Evolutionary conservation across 2,329 filamentous ascomycete species (phyloP), one percentile per base, ranked within the genome.

Genomic region (Aspergillus neoniger): DNA sequence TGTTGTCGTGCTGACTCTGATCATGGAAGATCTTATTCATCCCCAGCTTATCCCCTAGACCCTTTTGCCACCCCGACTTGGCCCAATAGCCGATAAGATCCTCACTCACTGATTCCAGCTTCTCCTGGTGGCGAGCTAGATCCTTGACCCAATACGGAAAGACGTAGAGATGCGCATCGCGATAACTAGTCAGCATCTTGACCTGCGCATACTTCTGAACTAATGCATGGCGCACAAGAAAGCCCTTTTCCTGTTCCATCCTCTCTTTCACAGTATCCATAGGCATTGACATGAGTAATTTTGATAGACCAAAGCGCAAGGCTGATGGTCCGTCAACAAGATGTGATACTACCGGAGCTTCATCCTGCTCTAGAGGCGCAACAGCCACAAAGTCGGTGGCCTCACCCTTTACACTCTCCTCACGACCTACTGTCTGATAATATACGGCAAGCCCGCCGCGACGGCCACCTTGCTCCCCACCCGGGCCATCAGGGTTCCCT

Each of bases 61-160:
- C 91, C 3, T 85, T 82, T 75, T 98, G 93, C 95, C 95, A 99
- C 57, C 88, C 88, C 0, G 94, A 88, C 75, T 98, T 98, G 36
- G 93, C 91, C 92, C 93, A 96, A 90, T 91, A 96, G 6, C 93
- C 92, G 15, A 98, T 82, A 5, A 97, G 87, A 70, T 98, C 94
- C 74, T 98, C 94, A 32, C 90, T 91, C 51, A 99, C 88, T 58
- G 89, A 96, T 69, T 96, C 91, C 64, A 99, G 86, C 10, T 85
- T 87, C 30, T 93, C 89, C 69, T 97, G 96, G 63, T 84, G 82
- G 60, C 86, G 85, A 44, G 96, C 86, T 74, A 96, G 90, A 57
- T 96, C 89, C 70, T 96, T 85, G 8, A 96, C 85, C 94, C 95
- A 98, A 66, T 87, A 87, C 0, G 95, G 95, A 67, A 99, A 91